Base-by-base conservation (phyloP, 2,329 filamentous ascomycete genomes). In the Eutypella sp. region DNA sequence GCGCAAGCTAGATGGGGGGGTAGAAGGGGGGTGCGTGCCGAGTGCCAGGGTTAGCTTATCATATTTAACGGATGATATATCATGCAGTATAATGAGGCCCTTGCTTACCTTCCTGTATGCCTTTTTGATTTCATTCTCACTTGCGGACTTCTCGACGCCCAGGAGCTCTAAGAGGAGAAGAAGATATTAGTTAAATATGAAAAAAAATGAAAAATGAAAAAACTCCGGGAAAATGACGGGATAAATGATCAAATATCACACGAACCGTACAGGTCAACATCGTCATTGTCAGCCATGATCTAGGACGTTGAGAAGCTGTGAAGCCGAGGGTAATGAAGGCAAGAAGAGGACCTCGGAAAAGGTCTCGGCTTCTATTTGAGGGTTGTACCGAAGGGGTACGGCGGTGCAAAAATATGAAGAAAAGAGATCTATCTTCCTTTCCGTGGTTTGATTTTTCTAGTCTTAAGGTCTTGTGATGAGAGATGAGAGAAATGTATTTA, bases 61-160 rank as follows among this genome's bases (percentile, higher is more conserved):
- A 27, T 23, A 43, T 38, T 39, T 8, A 34, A 9, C 11, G 15
- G 23, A 23, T 19, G 46, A 33, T 16, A 23, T 16, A 34, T 18
- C 13, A 9, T 10, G 34, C 51, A 44, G 6, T 5, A 39, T 22
- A 27, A 36, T 43, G 34, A 41, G 27, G 22, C 45, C 45, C 38
- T 47, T 42, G 63, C 71, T 57, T 58, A 91, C 91, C 80, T 95
- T 96, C 71, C 92, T 87, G 72, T 96, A 96, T 50, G 91, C 91
- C 71, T 96, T 96, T 68, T 93, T 95, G 70, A 97, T 87, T 60
- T 96, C 87, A 46, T 85, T 81, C 60, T 85, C 84, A 50, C 76
- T 83, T 43, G 91, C 87, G 50, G 72, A 72, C 65, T 78, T 85
- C 43, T 84, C 74, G 58, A 97, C 79, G 48, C 82, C 86, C 51